Evolutionary conservation across 257 asterid genomes (phyloP).

Genomic region (Datura wrightii): DNA sequence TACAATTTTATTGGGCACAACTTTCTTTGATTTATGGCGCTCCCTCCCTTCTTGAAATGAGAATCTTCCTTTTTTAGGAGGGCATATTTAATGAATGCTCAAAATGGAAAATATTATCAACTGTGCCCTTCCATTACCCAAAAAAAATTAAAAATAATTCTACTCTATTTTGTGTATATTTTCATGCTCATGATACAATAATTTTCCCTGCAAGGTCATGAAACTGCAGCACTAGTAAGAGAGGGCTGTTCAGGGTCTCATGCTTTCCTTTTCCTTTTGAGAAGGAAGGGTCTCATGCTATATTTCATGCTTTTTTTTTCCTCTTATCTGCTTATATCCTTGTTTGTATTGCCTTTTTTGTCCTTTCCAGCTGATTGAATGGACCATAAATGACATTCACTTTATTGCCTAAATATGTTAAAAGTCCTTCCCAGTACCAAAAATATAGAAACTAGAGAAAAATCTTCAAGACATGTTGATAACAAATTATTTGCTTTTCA

Average conservation of each 20-base stretch:
- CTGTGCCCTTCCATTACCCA: not conserved
- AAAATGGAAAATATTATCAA: not conserved
- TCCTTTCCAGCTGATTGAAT: not conserved
- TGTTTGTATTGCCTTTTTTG: not conserved
- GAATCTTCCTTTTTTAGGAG: not conserved
- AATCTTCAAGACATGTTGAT: not conserved
- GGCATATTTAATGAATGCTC: not conserved
- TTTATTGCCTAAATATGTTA: not conserved
- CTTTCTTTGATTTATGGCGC: constrained; percentile 4
- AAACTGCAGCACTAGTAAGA: constrained; percentile 8
- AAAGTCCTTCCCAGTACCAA: not conserved
- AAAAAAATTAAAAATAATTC: not conserved
- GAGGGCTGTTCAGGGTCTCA: not conserved
- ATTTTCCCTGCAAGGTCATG: constrained; percentile 4
- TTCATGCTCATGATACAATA: not conserved
- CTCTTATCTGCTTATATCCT: constrained; percentile 16
- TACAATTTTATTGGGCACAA: not conserved
- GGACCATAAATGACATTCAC: not conserved
- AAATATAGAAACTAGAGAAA: not conserved
- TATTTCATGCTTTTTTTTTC: not conserved
- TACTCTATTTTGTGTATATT: not conserved
- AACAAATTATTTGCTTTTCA: not conserved
- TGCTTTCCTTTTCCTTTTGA: not conserved
- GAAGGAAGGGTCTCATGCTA: not conserved
- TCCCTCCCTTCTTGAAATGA: constrained; percentile 13